Conservation (phyloP, 2,329 filamentous ascomycete species). For the Colletotrichum tropicale region DNA sequence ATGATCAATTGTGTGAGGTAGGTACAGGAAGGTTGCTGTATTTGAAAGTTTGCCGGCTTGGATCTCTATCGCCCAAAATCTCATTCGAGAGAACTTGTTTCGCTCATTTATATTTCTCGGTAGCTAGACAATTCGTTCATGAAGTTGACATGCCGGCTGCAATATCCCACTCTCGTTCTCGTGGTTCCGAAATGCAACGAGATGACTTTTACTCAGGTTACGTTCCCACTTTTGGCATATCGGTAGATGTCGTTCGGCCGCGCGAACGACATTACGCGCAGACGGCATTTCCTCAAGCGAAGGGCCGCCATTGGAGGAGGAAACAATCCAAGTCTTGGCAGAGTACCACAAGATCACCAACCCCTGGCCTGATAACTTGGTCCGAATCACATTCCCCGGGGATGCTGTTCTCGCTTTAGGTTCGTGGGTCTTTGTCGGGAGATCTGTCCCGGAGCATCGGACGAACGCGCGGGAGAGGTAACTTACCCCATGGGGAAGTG, state of each 20-base stretch:
- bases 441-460: not conserved
- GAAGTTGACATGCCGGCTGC: not conserved
- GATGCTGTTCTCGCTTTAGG: not conserved
- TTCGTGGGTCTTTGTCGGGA: not conserved
- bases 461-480: not conserved
- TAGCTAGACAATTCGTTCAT: not conserved
- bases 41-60: not conserved
- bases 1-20: not conserved
- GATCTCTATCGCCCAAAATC: accelerated
- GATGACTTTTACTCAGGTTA: not conserved
- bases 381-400: not conserved
- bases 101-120: not conserved
- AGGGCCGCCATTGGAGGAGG: not conserved
- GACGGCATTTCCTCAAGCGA: not conserved
- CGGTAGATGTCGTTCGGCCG: not conserved
- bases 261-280: not conserved
- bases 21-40: not conserved
- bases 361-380: not conserved
- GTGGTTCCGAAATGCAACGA: too few species aligned
- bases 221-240: not conserved
- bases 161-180: not conserved
- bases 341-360: not conserved
- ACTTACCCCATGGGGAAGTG: not conserved
- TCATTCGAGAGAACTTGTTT: accelerated
- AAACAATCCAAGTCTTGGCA: not conserved